Base-by-base conservation (phyloP, 2,329 filamentous ascomycete species). In the Talaromyces sp. region DNA sequence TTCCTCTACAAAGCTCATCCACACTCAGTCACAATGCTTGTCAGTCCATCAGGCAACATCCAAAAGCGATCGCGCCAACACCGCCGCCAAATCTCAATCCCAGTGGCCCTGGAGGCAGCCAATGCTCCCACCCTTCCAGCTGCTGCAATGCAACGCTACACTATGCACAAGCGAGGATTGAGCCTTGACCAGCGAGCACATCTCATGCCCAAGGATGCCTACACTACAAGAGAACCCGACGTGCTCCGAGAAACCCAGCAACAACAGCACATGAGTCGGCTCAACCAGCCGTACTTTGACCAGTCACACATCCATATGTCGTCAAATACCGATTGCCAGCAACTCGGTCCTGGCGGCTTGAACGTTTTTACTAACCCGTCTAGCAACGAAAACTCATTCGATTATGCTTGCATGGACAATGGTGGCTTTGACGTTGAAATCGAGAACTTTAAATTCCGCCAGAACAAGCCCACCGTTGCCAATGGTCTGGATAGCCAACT, bases 211-310 rank as follows among this genome's bases (percentile, higher is more conserved):
- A 61, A 53, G 38, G 51, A 51, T 21, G n/a, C 11, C 32, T 21
- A 27, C 43, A 51, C 26, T 8, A 51, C 50, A 48, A 54, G 83
- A 79, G 79, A 80, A 84, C 89, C 92, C 85, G 88, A 91, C 84
- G 83, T 86, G 80, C 84, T 91, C 87, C 89, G 88, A 88, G 89
- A 90, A 90, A 84, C 88, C 87, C 91, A 93, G 85, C 86, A 90
- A 87, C 90, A 92, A 82, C 14, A 38, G 17, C 86, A 85, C 84
- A 84, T 86, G 84, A 85, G 85, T 85, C 87, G 89, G 86, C 88
- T 88, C 84, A 56, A 57, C 35, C 56, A 56, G 70, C 74, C 78
- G 63, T 53, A 65, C 53, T 62, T 68, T 63, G 72, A 71, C 54
- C 70, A 75, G 59, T 72, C 75, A 64, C 69, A 68, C 11, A 60